phyloP scores from a whole-genome alignment of 352 stramenopile genomes.

The Globisporangium ultimum region DNA sequence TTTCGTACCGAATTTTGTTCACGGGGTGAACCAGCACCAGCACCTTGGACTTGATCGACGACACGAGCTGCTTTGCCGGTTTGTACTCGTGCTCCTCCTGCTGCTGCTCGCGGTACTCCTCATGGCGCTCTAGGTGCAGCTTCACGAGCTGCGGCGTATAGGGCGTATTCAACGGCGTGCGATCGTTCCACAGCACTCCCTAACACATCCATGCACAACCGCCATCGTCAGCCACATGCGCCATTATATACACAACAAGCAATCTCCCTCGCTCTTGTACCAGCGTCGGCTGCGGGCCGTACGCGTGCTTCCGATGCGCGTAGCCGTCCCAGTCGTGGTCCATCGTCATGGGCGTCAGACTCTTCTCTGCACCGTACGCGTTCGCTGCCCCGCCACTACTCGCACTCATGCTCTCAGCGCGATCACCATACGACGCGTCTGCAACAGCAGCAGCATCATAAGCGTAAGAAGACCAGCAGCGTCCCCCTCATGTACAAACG shows the following conservation, averaged over 20 bases:
- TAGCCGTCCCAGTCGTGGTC: constrained; percentile 57
- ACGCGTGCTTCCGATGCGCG: constrained; percentile 42
- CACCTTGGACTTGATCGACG: constrained; percentile 47
- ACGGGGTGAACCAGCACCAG: constrained; percentile 32
- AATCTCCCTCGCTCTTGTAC: constrained; percentile 19
- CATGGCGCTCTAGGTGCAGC: constrained; percentile 62
- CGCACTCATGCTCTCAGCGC: constrained; percentile 12
- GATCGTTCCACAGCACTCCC: constrained; percentile 64
- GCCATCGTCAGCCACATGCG: constrained; percentile 1
- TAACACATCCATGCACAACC: constrained; percentile 10
- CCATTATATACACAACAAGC: constrained; percentile 2
- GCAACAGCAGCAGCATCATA: too few species aligned
- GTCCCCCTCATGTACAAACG: too few species aligned
- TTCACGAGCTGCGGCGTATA: constrained; percentile 86
- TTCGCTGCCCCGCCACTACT: constrained; percentile 6
- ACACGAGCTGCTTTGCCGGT: constrained; percentile 18
- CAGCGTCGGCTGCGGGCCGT: constrained; percentile 40
- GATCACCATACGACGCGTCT: neutral
- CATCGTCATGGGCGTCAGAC: constrained; percentile 16
- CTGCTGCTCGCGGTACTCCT: constrained; percentile 43
- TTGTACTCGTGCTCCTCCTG: constrained; percentile 27
- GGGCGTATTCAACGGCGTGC: constrained; percentile 78
- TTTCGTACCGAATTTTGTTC: constrained; percentile 42
- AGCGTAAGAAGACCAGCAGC: too few species aligned
- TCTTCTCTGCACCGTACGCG: constrained; percentile 16